These are phyloP conservation scores for Cercospora nicotianae DNA, from an alignment of 2,329 filamentous ascomycete species.

Conservation along the genomic window DNA sequence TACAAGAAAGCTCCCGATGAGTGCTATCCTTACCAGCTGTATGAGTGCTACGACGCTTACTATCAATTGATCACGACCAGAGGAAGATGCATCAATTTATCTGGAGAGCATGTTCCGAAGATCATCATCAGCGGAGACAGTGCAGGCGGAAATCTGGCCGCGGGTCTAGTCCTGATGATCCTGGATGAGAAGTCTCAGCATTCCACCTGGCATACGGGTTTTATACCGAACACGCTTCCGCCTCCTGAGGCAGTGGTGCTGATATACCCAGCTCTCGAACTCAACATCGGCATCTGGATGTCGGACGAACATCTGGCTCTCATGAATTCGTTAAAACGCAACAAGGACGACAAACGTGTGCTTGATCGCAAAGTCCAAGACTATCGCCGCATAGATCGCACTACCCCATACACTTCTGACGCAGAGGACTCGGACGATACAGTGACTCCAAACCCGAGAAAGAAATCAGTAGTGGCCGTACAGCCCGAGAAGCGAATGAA, in stretches of 20 bases:
- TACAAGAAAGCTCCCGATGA: conserved; percentile 85
- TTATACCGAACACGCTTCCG: conserved; percentile 43
- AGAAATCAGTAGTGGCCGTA: conserved; percentile 8
- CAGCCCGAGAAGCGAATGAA: conserved; percentile 19
- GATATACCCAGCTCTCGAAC: conserved; percentile 86
- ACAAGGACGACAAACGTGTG: conserved; percentile 75
- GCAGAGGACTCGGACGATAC: conserved; percentile 59
- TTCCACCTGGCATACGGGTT: conserved; percentile 27
- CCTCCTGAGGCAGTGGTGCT: conserved; percentile 78
- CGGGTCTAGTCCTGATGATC: conserved; percentile 83
- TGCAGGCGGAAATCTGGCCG: conserved; percentile 77
- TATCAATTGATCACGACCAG: conserved; percentile 68
- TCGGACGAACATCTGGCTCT: conserved; percentile 95
- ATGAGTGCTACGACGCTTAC: conserved; percentile 87
- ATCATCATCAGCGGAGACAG: conserved; percentile 77
- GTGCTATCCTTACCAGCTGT: conserved; percentile 80
- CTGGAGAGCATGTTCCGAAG: conserved; percentile 63
- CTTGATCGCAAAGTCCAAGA: conserved; percentile 83
- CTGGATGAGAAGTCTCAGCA: conserved; percentile 63
- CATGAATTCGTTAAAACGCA: conserved; percentile 77
- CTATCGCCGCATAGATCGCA: conserved; percentile 76
- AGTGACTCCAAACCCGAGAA: conserved; percentile 5
- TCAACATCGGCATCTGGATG: conserved; percentile 99
- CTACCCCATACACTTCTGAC: conserved; percentile 78
- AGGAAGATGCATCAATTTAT: conserved; percentile 75